Evolutionary conservation across 2,329 filamentous ascomycete genomes (phyloP).

Genomic region (Macroventuria anomochaeta): DNA sequence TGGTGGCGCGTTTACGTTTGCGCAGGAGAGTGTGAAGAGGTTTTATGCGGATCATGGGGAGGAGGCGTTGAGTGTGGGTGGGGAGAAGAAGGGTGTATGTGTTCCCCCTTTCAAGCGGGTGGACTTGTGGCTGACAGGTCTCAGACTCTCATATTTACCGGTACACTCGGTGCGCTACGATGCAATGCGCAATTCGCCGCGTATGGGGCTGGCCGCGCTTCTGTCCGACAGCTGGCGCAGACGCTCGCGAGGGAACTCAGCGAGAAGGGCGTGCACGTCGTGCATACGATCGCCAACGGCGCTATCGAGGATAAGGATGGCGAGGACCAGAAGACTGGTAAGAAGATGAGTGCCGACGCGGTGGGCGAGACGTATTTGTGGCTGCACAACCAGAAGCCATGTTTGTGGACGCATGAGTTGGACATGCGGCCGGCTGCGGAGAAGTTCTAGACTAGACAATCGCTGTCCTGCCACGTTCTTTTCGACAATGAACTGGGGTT

Average conservation of each 20-base stretch:
- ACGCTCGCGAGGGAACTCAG: constrained; percentile 64
- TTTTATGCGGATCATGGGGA: constrained; percentile 62
- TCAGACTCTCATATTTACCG: constrained; percentile 63
- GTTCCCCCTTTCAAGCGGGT: not conserved
- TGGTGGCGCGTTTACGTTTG: constrained; percentile 63
- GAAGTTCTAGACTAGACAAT: constrained; percentile 50
- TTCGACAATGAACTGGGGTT: not conserved
- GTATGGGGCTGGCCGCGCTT: constrained; percentile 61
- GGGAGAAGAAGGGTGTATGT: constrained; percentile 59
- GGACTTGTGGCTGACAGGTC: not conserved
- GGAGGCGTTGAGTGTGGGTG: constrained; percentile 54
- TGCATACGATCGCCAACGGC: constrained; percentile 66
- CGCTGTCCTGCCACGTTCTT: not conserved
- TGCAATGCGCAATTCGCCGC: constrained; percentile 62
- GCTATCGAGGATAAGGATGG: constrained; percentile 59
- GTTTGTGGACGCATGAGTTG: constrained; percentile 60
- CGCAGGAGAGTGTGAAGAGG: constrained; percentile 59
- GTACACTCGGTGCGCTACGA: constrained; percentile 61
- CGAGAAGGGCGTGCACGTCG: constrained; percentile 63
- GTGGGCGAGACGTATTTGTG: constrained; percentile 64
- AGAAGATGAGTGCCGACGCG: constrained; percentile 64
- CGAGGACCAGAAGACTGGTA: constrained; percentile 57
- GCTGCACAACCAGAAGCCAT: constrained; percentile 57
- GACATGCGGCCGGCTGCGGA: constrained; percentile 59
- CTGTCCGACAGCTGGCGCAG: constrained; percentile 63